Evolutionary conservation across 1,139 yeast species (phyloP).

Genomic region (Geotrichum reessii): DNA sequence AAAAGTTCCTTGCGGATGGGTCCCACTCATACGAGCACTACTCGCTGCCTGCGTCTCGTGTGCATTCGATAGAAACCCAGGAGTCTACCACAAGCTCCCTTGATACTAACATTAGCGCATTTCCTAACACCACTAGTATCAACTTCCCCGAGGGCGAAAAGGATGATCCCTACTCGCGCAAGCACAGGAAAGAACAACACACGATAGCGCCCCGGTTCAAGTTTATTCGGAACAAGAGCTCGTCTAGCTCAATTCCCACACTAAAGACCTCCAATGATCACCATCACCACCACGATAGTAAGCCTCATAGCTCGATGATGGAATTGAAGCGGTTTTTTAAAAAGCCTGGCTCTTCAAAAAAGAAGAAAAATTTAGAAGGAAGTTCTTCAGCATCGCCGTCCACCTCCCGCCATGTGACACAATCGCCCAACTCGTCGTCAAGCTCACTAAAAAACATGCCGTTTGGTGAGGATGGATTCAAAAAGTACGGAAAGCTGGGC

Average conservation of each 20-base stretch:
- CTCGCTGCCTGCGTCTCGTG: conserved; percentile 32
- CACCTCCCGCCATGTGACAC: conserved; percentile 18
- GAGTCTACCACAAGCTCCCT: not conserved
- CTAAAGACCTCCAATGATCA: conserved; percentile 9
- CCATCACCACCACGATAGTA: conserved; percentile 17
- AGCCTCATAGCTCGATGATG: conserved; percentile 35
- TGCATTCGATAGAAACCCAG: not conserved
- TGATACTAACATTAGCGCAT: conserved; percentile 8
- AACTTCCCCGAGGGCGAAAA: conserved; percentile 27
- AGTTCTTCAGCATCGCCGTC: not conserved
- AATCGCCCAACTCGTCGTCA: conserved; percentile 20
- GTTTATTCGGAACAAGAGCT: conserved; percentile 27
- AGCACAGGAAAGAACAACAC: conserved; percentile 31
- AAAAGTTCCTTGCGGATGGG: conserved; percentile 30
- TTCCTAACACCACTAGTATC: conserved; percentile 12
- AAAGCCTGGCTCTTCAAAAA: conserved; percentile 15
- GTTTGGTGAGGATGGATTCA: conserved; percentile 42
- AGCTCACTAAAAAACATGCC: conserved; percentile 31
- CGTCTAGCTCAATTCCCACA: conserved; percentile 7
- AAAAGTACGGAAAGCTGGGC: conserved; percentile 85
- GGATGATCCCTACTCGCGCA: conserved; percentile 36
- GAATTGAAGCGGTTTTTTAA: conserved; percentile 40
- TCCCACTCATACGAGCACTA: conserved; percentile 33
- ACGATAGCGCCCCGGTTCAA: conserved; percentile 36
- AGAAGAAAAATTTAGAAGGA: not conserved